These are phyloP conservation scores for Entoloma clypeatum DNA, from an alignment of 1,284 basidiomycete genomes.

Conservation along the genomic window DNA sequence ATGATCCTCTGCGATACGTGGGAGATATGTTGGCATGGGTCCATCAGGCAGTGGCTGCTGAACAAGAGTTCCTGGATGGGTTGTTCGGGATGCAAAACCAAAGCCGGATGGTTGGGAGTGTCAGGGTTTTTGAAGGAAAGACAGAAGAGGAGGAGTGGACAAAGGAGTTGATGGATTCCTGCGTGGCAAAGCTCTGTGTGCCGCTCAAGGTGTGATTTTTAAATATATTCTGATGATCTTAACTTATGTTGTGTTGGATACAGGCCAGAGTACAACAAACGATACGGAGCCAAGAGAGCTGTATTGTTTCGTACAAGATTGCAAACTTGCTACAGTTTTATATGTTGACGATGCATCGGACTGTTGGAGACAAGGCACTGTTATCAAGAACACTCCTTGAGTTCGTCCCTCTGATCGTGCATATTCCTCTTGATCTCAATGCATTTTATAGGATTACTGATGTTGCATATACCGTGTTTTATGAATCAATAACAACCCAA, in stretches of 20 bases:
- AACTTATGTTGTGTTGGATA: conserved; percentile 41
- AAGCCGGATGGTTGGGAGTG: conserved; percentile 74
- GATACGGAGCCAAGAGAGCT: conserved; percentile 87
- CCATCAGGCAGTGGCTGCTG: conserved; percentile 92
- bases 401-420: conserved; percentile 41
- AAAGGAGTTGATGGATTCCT: conserved; percentile 78
- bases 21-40: conserved; percentile 99
- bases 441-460: conserved; percentile 63
- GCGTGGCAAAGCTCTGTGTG: conserved; percentile 80
- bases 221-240: background rate
- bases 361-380: conserved; percentile 79
- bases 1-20: conserved; percentile 93
- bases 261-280: conserved; percentile 94
- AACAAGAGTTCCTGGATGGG: conserved; percentile 88
- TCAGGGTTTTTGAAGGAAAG: conserved; percentile 49
- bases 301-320: conserved; percentile 88
- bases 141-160: conserved; percentile 79
- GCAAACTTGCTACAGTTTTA: conserved; percentile 96
- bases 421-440: conserved; percentile 2
- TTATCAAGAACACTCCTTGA: conserved; percentile 79
- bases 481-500: conserved; percentile 80
- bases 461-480: conserved; percentile 79
- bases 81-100: conserved; percentile 72
- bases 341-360: conserved; percentile 86
- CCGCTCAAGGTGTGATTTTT: conserved; percentile 70